Evolutionary conservation across 2,329 filamentous ascomycete species (phyloP).

Genomic region (Botrytis squamosa): DNA sequence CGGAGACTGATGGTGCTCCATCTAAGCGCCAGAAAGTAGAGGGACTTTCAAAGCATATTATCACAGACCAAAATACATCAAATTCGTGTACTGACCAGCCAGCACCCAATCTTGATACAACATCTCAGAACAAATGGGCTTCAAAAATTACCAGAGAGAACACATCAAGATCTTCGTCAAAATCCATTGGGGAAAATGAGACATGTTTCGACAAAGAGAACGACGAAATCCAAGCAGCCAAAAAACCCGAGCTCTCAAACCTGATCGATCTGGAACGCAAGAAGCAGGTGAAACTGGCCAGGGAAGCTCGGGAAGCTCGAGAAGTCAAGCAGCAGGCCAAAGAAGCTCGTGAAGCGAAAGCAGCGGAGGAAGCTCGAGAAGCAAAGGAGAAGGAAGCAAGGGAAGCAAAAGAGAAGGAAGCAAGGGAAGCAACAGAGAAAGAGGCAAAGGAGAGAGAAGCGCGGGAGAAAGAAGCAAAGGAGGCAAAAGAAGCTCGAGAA

Average conservation of each 20-base stretch:
- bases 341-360: slow-evolving; percentile 30
- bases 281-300: slow-evolving; percentile 30
- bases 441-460: slow-evolving; percentile 22
- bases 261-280: slow-evolving; percentile 28
- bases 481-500: slow-evolving; percentile 27
- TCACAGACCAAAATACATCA: slow-evolving; percentile 30
- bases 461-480: slow-evolving; percentile 27
- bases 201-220: slow-evolving; percentile 41
- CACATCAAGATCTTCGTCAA: neutral
- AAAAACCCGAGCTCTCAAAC: slow-evolving; percentile 35
- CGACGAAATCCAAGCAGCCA: slow-evolving; percentile 33
- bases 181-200: slow-evolving; percentile 24
- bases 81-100: slow-evolving; percentile 36
- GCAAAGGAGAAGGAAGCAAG: slow-evolving; percentile 30
- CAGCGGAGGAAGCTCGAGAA: slow-evolving; percentile 36
- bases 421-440: slow-evolving; percentile 31
- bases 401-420: slow-evolving; percentile 40
- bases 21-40: slow-evolving; percentile 59
- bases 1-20: slow-evolving; percentile 52
- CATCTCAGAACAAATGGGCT: slow-evolving; percentile 26
- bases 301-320: slow-evolving; percentile 38
- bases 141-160: neutral
- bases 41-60: slow-evolving; percentile 21
- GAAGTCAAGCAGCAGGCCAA: slow-evolving; percentile 36
- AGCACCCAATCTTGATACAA: slow-evolving; percentile 25